Conservation (phyloP, 164 flowering plant species). For the Platanus orientalis region DNA sequence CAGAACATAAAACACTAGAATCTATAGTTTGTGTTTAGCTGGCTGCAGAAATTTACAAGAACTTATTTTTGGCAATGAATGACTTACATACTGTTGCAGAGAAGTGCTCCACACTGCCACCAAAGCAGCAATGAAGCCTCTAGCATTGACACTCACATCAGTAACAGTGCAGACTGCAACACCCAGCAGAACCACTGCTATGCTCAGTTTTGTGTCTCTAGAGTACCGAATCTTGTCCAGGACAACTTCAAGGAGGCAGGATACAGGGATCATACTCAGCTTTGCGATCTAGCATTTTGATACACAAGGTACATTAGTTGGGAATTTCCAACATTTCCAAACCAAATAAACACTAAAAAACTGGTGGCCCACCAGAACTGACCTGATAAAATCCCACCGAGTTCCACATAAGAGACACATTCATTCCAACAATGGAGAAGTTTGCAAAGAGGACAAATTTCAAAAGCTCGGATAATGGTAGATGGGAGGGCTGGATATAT, state of each 20-base stretch:
- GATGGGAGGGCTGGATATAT: slow-evolving; percentile 67
- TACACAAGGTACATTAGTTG: background rate
- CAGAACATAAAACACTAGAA: background rate
- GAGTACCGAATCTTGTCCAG: slow-evolving; percentile 75
- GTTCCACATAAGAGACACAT: slow-evolving; percentile 89
- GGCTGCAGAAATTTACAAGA: background rate
- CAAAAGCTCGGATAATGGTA: slow-evolving; percentile 67
- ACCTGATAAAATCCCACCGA: slow-evolving; percentile 96
- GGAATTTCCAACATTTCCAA: background rate
- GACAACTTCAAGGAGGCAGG: slow-evolving; percentile 72
- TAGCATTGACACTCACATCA: slow-evolving; percentile 78
- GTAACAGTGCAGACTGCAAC: slow-evolving; percentile 90
- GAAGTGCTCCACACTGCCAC: slow-evolving; percentile 90
- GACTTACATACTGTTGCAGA: slow-evolving; percentile 87
- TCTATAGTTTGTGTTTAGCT: background rate
- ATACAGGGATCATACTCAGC: slow-evolving; percentile 89
- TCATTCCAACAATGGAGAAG: slow-evolving; percentile 93
- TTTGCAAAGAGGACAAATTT: slow-evolving; percentile 80
- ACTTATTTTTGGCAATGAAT: background rate
- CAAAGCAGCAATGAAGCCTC: slow-evolving; percentile 73
- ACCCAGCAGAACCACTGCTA: slow-evolving; percentile 64
- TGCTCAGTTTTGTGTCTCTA: slow-evolving; percentile 85
- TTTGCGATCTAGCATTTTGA: slow-evolving; percentile 63
- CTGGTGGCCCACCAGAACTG: slow-evolving; percentile 1
- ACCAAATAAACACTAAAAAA: background rate